Conservation (phyloP, 129 eudicot genomes). For the Flaveria sonorensis region DNA sequence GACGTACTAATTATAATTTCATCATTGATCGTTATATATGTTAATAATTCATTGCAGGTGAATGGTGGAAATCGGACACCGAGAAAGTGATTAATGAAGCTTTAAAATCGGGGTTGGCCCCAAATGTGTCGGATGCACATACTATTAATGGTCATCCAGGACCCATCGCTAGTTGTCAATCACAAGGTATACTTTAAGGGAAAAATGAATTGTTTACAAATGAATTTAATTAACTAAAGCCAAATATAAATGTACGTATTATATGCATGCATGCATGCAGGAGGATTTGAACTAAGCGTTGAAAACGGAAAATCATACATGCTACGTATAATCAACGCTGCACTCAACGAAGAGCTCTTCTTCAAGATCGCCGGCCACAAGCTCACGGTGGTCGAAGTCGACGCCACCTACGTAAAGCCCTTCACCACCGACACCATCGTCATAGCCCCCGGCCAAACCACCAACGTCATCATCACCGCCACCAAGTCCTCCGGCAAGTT, state of each 20-base stretch:
- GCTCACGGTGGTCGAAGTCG: conserved; percentile 81
- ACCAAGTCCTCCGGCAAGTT: conserved; percentile 53
- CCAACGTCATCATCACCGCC: conserved; percentile 61
- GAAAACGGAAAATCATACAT: conserved; percentile 70
- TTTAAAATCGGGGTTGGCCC: conserved; percentile 72
- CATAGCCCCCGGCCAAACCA: conserved; percentile 84
- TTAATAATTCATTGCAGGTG: conserved; percentile 36
- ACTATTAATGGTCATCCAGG: conserved; percentile 86
- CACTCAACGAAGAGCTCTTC: conserved; percentile 89
- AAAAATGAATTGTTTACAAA: too few relatives aligned
- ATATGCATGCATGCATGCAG: conserved; percentile 28
- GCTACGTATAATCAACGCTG: conserved; percentile 81
- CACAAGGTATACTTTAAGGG: conserved; percentile 41
- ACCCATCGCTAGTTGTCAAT: conserved; percentile 46
- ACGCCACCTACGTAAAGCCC: conserved; percentile 82
- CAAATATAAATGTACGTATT: too few relatives aligned
- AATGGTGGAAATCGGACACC: conserved; percentile 90
- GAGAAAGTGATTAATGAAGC: conserved; percentile 78
- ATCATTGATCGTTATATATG: too few relatives aligned
- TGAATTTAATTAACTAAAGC: too few relatives aligned
- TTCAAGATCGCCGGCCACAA: conserved; percentile 89
- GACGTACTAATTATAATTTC: too few relatives aligned
- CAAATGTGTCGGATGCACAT: conserved; percentile 88
- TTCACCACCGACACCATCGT: conserved; percentile 64
- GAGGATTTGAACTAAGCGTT: conserved; percentile 57